Conservation (phyloP, 2,329 filamentous ascomycete genomes). For the Aureobasidium pullulans region DNA sequence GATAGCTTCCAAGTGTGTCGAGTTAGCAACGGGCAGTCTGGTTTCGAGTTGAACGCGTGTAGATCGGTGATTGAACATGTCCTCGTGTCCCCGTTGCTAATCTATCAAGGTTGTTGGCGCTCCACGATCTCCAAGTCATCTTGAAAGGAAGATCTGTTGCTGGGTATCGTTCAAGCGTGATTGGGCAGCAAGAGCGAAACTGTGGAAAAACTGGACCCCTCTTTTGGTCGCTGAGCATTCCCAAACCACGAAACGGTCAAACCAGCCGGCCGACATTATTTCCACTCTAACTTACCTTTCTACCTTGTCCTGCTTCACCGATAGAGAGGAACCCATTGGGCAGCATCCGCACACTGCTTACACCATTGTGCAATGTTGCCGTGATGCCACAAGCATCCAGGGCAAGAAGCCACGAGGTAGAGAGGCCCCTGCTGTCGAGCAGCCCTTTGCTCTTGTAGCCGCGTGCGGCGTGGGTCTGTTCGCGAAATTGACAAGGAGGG, state of each 20-base stretch:
- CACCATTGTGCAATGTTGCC: background rate
- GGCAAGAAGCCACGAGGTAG: background rate
- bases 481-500: background rate
- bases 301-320: background rate
- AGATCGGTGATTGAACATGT: background rate
- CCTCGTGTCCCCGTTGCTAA: background rate
- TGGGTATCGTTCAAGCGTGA: conserved; percentile 4
- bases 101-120: conserved; percentile 5
- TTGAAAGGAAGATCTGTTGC: background rate
- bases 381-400: conserved; percentile 1
- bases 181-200: conserved; percentile 1
- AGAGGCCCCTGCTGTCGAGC: background rate
- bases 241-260: background rate
- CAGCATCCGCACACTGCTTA: background rate
- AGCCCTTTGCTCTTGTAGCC: background rate
- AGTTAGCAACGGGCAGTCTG: background rate
- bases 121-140: conserved; percentile 7
- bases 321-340: background rate
- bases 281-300: background rate
- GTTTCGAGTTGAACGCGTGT: background rate
- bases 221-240: background rate
- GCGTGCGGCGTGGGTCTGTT: background rate
- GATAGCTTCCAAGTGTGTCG: background rate
- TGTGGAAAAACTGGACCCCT: conserved; percentile 4
- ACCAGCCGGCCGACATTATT: background rate